phyloP scores from a whole-genome alignment of 345 rosid species.

The Barbarea vulgaris region DNA sequence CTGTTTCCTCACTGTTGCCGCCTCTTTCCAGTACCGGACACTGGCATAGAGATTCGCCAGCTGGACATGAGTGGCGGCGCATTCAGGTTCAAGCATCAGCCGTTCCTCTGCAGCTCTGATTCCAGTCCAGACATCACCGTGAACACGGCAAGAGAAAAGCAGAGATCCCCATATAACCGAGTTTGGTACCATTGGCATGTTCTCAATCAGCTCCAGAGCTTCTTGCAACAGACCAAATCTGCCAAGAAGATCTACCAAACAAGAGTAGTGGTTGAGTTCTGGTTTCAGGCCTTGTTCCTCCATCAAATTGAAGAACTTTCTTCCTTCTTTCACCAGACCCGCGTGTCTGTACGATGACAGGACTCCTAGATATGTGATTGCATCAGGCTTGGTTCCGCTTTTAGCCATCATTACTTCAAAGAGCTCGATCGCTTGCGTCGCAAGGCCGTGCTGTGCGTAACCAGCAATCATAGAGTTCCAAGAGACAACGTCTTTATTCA shows the following conservation, averaged over 20 bases:
- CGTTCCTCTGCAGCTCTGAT: constrained; percentile 83
- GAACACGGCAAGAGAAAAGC: constrained; percentile 80
- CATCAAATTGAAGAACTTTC: constrained; percentile 62
- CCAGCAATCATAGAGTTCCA: constrained; percentile 99
- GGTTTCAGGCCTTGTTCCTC: constrained; percentile 55
- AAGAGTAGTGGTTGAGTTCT: constrained; percentile 73
- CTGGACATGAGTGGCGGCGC: constrained; percentile 80
- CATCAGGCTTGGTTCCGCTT: constrained; percentile 58
- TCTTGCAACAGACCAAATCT: constrained; percentile 77
- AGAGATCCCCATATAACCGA: constrained; percentile 85
- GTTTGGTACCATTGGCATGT: constrained; percentile 75
- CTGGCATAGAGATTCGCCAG: constrained; percentile 79
- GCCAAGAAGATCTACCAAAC: constrained; percentile 91
- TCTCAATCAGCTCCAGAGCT: constrained; percentile 55
- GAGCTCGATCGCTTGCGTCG: constrained; percentile 54
- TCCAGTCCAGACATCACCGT: constrained; percentile 66
- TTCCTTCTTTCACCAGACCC: constrained; percentile 69
- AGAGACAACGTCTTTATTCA: constrained; percentile 63
- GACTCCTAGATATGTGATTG: constrained; percentile 80
- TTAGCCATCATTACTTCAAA: constrained; percentile 62
- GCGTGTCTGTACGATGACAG: constrained; percentile 87
- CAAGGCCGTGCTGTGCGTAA: constrained; percentile 82
- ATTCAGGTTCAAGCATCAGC: constrained; percentile 69
- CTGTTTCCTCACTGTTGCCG: constrained; percentile 66
- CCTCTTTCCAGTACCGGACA: constrained; percentile 66